These are phyloP conservation scores for Cucumis cinereus DNA, from an alignment of 306 rosid genomes.

Conservation along the genomic window DNA sequence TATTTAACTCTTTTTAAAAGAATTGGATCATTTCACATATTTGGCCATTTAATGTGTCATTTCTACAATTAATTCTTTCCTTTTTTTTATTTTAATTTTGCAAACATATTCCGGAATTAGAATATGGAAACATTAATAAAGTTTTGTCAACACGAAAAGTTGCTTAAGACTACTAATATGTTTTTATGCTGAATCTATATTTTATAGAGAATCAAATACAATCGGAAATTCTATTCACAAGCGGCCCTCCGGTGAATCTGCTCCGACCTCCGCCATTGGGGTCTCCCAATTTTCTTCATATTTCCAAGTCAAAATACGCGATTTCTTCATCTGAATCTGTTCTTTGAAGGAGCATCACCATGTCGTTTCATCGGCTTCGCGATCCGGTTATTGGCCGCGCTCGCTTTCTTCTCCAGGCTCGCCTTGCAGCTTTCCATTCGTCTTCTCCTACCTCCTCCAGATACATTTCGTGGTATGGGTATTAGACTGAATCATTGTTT, in stretches of 20 bases:
- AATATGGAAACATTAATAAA: neutral
- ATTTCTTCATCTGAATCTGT: neutral
- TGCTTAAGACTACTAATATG: neutral
- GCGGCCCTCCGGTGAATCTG: neutral
- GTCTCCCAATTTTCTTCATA: neutral
- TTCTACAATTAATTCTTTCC: no score
- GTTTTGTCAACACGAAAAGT: neutral
- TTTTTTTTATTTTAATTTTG: neutral
- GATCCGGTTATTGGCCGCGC: constrained; percentile 54
- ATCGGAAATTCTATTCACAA: neutral
- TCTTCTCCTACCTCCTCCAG: constrained; percentile 27
- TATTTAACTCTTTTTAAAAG: no score
- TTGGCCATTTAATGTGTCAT: no score
- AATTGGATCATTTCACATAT: no score
- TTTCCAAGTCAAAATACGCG: neutral
- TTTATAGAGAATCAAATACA: neutral
- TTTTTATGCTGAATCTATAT: neutral
- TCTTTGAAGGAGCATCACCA: constrained; percentile 10
- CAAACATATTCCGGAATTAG: neutral
- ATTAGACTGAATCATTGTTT: neutral
- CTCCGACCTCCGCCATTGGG: neutral
- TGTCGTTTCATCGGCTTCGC: constrained; percentile 89
- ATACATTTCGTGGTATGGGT: constrained; percentile 43
- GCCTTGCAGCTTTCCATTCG: constrained; percentile 34
- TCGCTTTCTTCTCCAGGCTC: constrained; percentile 35